Conservation (phyloP, 2,329 filamentous ascomycete genomes). For the Clonostachys rhizophaga region DNA sequence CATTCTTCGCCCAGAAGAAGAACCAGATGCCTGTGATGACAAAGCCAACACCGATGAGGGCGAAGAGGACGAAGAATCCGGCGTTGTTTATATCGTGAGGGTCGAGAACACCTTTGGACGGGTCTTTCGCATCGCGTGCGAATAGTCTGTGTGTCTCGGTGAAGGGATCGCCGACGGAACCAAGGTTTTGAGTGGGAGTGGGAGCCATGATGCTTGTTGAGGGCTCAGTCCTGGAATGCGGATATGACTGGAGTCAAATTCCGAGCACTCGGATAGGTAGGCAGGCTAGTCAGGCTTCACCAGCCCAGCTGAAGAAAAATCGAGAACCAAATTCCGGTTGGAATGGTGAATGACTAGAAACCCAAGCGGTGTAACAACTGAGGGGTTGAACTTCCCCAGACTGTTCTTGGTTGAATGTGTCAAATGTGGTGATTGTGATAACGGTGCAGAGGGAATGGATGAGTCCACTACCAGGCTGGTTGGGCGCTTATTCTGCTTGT, state of each 20-base stretch:
- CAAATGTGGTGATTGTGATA: no score
- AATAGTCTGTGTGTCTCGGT: slow-evolving; percentile 21
- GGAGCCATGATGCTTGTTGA: slow-evolving; percentile 20
- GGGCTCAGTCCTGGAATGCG: slow-evolving; percentile 9
- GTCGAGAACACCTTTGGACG: slow-evolving; percentile 42
- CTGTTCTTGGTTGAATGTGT: no score
- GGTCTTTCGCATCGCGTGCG: slow-evolving; percentile 29
- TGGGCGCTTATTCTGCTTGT: no score
- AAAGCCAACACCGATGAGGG: slow-evolving; percentile 72
- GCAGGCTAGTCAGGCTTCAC: no score
- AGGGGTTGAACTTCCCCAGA: no score
- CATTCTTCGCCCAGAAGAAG: slow-evolving; percentile 98
- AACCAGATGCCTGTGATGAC: slow-evolving; percentile 84
- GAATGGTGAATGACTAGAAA: no score
- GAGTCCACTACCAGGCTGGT: no score
- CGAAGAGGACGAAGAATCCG: slow-evolving; percentile 81
- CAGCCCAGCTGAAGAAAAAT: no score
- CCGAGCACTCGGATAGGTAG: no score
- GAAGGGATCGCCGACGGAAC: slow-evolving; percentile 32
- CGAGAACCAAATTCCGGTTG: no score
- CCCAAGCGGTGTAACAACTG: no score
- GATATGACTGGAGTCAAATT: neutral
- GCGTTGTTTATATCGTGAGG: slow-evolving; percentile 57
- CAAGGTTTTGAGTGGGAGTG: slow-evolving; percentile 9
- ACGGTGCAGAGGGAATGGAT: no score